Base-by-base conservation (phyloP, 345 rosid genomes). In the Geranium rotundifolium region DNA sequence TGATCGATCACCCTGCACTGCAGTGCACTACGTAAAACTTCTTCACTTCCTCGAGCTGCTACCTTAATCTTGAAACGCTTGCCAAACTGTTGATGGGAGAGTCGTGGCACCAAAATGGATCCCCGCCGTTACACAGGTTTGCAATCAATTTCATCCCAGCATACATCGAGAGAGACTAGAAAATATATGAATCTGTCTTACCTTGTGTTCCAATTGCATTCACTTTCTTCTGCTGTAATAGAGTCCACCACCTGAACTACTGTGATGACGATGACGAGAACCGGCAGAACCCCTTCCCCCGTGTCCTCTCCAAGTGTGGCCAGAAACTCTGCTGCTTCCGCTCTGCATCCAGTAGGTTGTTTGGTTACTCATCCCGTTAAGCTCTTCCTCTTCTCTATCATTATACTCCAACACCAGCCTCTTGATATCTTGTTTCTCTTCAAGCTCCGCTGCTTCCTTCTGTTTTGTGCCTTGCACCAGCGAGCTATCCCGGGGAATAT, bases 341-440 rank as follows among this genome's bases (percentile, higher is more conserved):
- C 85, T 82, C 19, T 80, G 87, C 56, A 70, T 75, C 97, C 97
- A 89, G 69, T 88, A 86, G 66, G 75, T 62, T 17, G 76, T 71
- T 69, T 90, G 97, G 34, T 80, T 67, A 29, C 97, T 96, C 57
- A 84, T 62, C 31, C 92, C 97, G 37, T 85, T 83, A 58, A 72
- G 86, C 77, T 85, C 95, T 75, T 90, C 99, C 79, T 93, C 99
- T 68, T 86, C 97, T 61, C 99, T 80, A 64, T 93, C 99, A 63
- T 90, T 90, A 73, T 90, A 93, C 80, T 93, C 99, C 59, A 93
- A 76, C n/a, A 93, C 96, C 56, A 85, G 82, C 80, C 99, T 88
- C 83, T 93, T 93, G 61, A 93, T 93, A 68, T 93, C 97, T 72
- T 88, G 96, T 76, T 93, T 93, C 81, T 93, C 99, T 81, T 90